Evolutionary conservation across 2,329 filamentous ascomycete genomes (phyloP).

Genomic region (Colletotrichum eremochloae): DNA sequence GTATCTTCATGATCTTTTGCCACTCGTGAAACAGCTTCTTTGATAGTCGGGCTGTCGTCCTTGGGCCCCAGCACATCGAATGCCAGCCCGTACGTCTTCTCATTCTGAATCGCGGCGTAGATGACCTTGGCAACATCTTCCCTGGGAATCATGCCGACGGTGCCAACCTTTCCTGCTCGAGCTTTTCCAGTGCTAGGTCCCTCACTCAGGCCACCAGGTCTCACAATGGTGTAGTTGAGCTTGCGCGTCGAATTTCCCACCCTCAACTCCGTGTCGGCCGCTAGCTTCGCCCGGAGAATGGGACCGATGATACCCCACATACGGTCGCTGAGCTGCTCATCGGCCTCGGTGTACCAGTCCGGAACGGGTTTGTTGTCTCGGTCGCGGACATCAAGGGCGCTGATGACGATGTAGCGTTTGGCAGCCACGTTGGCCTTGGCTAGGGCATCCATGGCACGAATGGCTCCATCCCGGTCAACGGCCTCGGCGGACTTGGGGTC

Average conservation of each 20-base stretch:
- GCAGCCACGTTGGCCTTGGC: constrained; percentile 53
- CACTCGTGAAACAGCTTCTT: constrained; percentile 55
- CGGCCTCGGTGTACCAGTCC: constrained; percentile 59
- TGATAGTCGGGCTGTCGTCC: constrained; percentile 50
- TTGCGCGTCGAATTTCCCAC: constrained; percentile 53
- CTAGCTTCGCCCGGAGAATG: constrained; percentile 59
- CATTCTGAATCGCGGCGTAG: constrained; percentile 55
- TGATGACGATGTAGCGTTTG: constrained; percentile 61
- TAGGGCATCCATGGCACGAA: constrained; percentile 60
- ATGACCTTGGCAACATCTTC: constrained; percentile 61
- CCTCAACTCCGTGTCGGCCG: constrained; percentile 56
- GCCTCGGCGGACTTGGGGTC: constrained; percentile 57
- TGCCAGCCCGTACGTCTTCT: constrained; percentile 56
- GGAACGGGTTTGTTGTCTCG: constrained; percentile 52
- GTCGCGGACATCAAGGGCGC: constrained; percentile 60
- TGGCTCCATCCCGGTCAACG: constrained; percentile 61
- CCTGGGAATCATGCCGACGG: constrained; percentile 53
- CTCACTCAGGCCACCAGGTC: constrained; percentile 57
- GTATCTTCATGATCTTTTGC: constrained; percentile 52
- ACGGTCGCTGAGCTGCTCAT: constrained; percentile 51
- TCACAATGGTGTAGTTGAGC: constrained; percentile 61
- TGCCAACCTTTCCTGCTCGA: constrained; percentile 57
- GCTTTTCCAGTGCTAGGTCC: constrained; percentile 55
- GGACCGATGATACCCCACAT: constrained; percentile 56
- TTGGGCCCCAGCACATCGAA: constrained; percentile 58